Conservation (phyloP, 2,329 filamentous ascomycete genomes). For the Alternaria angustiovoidea region DNA sequence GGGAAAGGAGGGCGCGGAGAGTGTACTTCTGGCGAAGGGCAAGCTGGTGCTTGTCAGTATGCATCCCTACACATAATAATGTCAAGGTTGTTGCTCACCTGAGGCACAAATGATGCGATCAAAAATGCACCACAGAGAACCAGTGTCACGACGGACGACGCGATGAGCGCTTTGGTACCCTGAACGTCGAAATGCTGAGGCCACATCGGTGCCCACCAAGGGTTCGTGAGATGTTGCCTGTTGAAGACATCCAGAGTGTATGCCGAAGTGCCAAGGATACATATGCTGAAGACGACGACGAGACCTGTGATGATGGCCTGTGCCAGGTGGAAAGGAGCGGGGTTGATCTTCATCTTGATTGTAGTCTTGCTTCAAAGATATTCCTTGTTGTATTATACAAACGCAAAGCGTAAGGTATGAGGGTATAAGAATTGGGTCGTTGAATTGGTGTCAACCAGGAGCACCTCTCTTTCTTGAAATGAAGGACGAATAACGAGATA, state of each 20-base stretch:
- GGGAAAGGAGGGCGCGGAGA: slow-evolving; percentile 48
- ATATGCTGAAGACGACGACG: slow-evolving; percentile 51
- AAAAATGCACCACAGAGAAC: slow-evolving; percentile 51
- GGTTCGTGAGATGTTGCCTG: slow-evolving; percentile 52
- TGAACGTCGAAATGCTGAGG: slow-evolving; percentile 57
- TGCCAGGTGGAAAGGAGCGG: slow-evolving; percentile 46
- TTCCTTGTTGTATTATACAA: slow-evolving; percentile 4
- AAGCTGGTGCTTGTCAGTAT: slow-evolving; percentile 34
- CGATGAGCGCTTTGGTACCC: slow-evolving; percentile 54
- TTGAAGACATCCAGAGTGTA: slow-evolving; percentile 56
- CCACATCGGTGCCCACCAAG: slow-evolving; percentile 60
- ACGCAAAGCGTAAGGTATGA: not conserved
- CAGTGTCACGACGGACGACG: slow-evolving; percentile 48
- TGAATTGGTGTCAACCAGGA: slow-evolving; percentile 40
- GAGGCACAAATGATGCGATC: slow-evolving; percentile 44
- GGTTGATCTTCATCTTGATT: slow-evolving; percentile 48
- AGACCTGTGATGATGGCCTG: slow-evolving; percentile 46
- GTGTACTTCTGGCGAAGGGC: slow-evolving; percentile 46
- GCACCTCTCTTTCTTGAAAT: slow-evolving; percentile 34
- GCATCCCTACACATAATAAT: not conserved
- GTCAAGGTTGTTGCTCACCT: slow-evolving; percentile 29
- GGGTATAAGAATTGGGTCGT: slow-evolving; percentile 11
- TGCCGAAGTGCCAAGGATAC: slow-evolving; percentile 55
- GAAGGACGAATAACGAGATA: slow-evolving; percentile 33
- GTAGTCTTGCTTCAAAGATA: not conserved